Base-by-base conservation (phyloP, 371 early-diverging fungal genomes). In the Coemansia sp. region DNA sequence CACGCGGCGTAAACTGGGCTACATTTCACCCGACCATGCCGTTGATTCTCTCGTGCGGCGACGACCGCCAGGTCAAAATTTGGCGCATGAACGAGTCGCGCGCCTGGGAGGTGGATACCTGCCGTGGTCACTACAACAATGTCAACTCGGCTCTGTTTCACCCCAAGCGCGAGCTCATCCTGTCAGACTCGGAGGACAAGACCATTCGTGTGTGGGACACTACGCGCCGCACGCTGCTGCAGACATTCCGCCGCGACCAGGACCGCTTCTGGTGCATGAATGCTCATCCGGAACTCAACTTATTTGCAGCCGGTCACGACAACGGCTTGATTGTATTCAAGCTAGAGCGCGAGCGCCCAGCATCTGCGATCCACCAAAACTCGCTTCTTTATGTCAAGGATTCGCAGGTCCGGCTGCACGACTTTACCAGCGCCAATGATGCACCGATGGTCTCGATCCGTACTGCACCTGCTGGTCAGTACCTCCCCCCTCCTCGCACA, bases 1-100 rank as follows among this genome's bases (percentile, higher is more conserved):
- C 97, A 64, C 92, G 98, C 66, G 99, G 99, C 56, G 97, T 99
- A 68, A 99, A 99, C 85, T 95, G 95, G 93, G 96, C 95, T 5
- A 81, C 93, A 11, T 95, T 97, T 85, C 95, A 98, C 73, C 95
- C 97, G 13, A 93, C 89, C 5, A 82, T 93, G 63, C 95, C 95
- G 11, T 81, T 95, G 67, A 93, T 99, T 75, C 92, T 97, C 4
- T 95, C 98, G 22, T 94, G 95, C 61, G 94, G 95, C 64, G 99
- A 99, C 79, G 99, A 99, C 82, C 92, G 97, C 65, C 94, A 93
- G 71, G 90, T 99, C 34, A 99, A 98, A 78, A 84, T 99, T 22
- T 99, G 99, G 99, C 85, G 98, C 72, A 96, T 93, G 92, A 92
- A 90, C 78, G 96, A 95, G 66, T 89, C 92, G 48, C 89, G 90